Evolutionary conservation across 441 rosid species (phyloP), one percentile per base, ranked within the genome.

Genomic region (Aquilaria agallochum): DNA sequence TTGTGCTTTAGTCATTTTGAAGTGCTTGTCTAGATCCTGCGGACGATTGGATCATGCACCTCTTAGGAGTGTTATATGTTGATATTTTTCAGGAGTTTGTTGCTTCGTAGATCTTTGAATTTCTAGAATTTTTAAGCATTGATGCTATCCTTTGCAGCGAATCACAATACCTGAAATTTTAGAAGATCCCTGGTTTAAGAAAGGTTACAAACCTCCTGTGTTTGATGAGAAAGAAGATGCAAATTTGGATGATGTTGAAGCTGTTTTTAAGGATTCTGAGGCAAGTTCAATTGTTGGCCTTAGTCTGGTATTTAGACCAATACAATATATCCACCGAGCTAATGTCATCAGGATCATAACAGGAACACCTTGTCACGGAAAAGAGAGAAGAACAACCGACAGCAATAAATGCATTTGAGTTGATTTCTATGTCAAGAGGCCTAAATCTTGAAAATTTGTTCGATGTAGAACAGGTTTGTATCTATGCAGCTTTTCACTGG

Each of bases 341-440:
- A 55, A 20, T 50, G 11, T 59, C 31, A 5, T 62, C 59, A 64
- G 40, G 54, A 48, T 34, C 72, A 56, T 63, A 42, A 62, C 75
- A 94, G 97, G 99, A 86, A 61, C 82, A 90, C 78, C 99, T 77
- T 73, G 98, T 90, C 57, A 89, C 79, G 2, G 96, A 94, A 74
- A 91, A 84, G 80, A 90, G 71, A 69, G 90, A 94, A 76, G 92
- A 83, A 55, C 89, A 78, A 57, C 97, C 96, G 47, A 73, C 77
- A 11, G 76, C 95, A 7, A 85, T 94, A 84, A 94, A 90, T 65
- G 96, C 99, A 10, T 94, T 94, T 62, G 97, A 90, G 73, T 75
- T 94, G 63, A 90, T 89, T 69, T 87, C 94, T 8, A 81, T 94
- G 95, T 90, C 99, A 2, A 90, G 80, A 48, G 99, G 99, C 62